Evolutionary conservation across 2,329 filamentous ascomycete species (phyloP), one percentile per base, ranked within the genome.

Genomic region (Tolypocladium tundrense): DNA sequence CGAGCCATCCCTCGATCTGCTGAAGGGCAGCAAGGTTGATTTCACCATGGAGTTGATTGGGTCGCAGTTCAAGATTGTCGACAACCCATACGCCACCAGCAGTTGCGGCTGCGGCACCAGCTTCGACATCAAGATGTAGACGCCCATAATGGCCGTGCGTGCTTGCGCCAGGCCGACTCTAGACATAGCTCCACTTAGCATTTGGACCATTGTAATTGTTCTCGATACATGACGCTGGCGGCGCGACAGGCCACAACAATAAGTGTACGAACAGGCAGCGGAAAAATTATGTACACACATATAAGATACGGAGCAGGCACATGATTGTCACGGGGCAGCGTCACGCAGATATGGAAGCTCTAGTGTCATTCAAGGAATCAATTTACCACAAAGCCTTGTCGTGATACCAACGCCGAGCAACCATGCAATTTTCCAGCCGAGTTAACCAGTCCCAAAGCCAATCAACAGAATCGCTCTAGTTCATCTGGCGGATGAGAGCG

Each of bases 21-120:
- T 99, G 59, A 92, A 91, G 69, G 94, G 93, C 11, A 97, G 92
- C 75, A 97, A 92, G 70, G 87, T 99, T 42, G 94, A 99, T 70
- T 99, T 92, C 68, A 97, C 92, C 0, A 94, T 89, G 82, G 94
- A 97, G 77, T 77, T 99, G 74, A 97, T 97, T 68, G 79, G 79
- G 13, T 82, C 79, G 1, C 92, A 97, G 75, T 99, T 99, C 74
- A 96, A 96, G 79, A 91, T 99, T 68, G 87, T 91, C 60, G 92
- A 96, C 66, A 99, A 97, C 68, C 94, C 94, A 0, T 79, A 85
- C 45, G 94, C 94, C 5, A 91, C 88, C 59, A 97, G 92, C 73
- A 96, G 90, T 71, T 99, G 94, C 76, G 94, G 94, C 1, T 99
- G 94, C 73, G 94, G 94, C 9, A 97, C 93, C 19, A 97, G 93